A percentile compares a stretch with the other conserved stretches of the same genome.
Conservation (phyloP, 1,284 basidiomycete genomes). For the Boletus sp. region DNA sequence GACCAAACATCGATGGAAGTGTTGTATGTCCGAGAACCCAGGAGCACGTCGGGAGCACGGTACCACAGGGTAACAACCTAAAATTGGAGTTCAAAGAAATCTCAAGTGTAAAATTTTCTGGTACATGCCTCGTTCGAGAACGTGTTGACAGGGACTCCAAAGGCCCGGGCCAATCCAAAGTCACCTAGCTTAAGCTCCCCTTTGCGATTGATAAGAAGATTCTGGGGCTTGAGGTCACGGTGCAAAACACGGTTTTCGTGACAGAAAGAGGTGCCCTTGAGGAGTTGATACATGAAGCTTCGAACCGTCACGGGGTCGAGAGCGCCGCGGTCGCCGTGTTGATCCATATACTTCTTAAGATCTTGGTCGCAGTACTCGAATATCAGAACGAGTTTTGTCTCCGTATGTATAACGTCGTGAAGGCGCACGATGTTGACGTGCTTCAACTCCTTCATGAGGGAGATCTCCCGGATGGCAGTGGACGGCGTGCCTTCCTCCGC, state of each 20-base stretch:
- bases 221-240: constrained; percentile 97
- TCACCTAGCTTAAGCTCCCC: constrained; percentile 98
- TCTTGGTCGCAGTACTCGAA: constrained; percentile 99
- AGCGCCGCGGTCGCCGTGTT: constrained; percentile 93
- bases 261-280: constrained; percentile 98
- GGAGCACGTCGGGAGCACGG: constrained; percentile 95
- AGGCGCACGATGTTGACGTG: constrained; percentile 95
- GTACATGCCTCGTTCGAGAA: constrained; percentile 87
- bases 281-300: constrained; percentile 96
- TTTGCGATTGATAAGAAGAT: constrained; percentile 95
- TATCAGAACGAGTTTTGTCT: constrained; percentile 97
- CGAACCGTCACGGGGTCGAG: constrained; percentile 92
- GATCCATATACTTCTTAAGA: constrained; percentile 99
- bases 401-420: constrained; percentile 98
- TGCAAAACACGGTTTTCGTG: constrained; percentile 99
- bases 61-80: constrained; percentile 99
- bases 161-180: constrained; percentile 92
- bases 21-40: constrained; percentile 96
- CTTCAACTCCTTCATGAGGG: constrained; percentile 95
- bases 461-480: constrained; percentile 94
- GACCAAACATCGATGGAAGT: constrained; percentile 99
- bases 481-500: constrained; percentile 95
- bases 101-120: background rate
- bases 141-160: constrained; percentile 94
- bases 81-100: constrained; percentile 8